phyloP scores from a whole-genome alignment of 495 filamentous ascomycete genomes.

The Xylaria palmicola region DNA sequence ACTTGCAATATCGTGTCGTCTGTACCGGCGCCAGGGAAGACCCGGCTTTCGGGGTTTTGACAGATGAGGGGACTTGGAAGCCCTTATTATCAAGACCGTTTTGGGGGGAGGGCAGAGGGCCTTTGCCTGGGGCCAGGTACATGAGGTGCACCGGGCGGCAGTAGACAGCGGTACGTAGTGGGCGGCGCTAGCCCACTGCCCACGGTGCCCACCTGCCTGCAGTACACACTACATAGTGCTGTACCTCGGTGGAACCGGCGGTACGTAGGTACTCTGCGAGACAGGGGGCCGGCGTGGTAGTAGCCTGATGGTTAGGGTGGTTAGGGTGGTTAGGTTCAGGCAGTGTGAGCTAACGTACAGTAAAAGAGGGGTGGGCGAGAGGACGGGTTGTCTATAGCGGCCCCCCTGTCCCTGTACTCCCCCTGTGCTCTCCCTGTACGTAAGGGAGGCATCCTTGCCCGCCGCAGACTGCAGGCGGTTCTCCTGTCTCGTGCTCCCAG shows the following conservation, averaged over 20 bases:
- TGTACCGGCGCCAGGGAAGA: slow-evolving; percentile 16
- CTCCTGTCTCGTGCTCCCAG: slow-evolving; percentile 5
- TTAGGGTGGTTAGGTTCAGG: too few species aligned
- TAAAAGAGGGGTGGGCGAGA: background rate
- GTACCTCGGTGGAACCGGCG: too few species aligned
- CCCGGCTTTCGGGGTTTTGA: slow-evolving; percentile 18
- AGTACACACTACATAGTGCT: too few species aligned
- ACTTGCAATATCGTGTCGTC: background rate
- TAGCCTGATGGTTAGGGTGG: too few species aligned
- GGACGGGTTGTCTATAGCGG: background rate
- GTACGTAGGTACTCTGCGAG: too few species aligned
- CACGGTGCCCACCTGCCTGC: too few species aligned
- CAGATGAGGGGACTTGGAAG: slow-evolving; percentile 15
- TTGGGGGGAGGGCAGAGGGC: background rate
- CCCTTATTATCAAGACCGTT: slow-evolving; percentile 13
- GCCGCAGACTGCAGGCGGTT: slow-evolving; percentile 3
- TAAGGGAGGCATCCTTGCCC: too few species aligned
- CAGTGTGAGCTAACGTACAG: background rate
- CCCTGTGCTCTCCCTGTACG: too few species aligned
- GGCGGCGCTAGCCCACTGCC: too few species aligned
- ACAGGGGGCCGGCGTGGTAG: too few species aligned
- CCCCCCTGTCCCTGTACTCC: background rate
- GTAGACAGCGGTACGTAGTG: background rate
- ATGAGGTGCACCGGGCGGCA: background rate
- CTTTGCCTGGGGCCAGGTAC: background rate